phyloP scores from a whole-genome alignment of 2,329 filamentous ascomycete genomes.

The Aureobasidium sp. region DNA sequence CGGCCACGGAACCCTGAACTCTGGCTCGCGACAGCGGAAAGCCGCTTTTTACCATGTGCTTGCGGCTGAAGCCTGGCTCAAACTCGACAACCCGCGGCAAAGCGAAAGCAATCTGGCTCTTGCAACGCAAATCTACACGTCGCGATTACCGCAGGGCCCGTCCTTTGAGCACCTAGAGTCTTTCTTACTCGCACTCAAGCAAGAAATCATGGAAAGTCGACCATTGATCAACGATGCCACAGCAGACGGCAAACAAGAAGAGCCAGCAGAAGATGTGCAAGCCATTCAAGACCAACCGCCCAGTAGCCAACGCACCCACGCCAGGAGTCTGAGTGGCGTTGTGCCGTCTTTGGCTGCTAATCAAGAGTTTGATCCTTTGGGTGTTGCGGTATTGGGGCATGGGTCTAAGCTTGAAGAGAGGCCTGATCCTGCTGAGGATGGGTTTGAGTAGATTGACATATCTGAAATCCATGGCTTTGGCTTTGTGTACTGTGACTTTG shows the following conservation, averaged over 20 bases:
- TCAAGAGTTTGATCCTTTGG: conserved; percentile 27
- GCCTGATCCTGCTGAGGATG: conserved; percentile 11
- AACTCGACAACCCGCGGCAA: conserved; percentile 67
- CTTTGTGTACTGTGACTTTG: too few species aligned
- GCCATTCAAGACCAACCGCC: conserved; percentile 25
- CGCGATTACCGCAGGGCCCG: conserved; percentile 17
- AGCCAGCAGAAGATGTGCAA: conserved; percentile 28
- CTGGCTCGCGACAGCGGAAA: conserved; percentile 71
- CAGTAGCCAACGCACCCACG: conserved; percentile 29
- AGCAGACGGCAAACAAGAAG: conserved; percentile 35
- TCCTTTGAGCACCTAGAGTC: conserved; percentile 46
- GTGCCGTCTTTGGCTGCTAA: not conserved
- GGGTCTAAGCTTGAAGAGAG: not conserved
- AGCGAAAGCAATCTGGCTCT: conserved; percentile 71
- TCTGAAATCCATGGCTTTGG: too few species aligned
- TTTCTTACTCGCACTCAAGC: conserved; percentile 63
- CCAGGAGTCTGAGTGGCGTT: conserved; percentile 37
- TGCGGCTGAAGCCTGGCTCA: conserved; percentile 76
- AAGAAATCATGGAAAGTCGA: conserved; percentile 47
- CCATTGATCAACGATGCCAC: conserved; percentile 23
- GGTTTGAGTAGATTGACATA: conserved; percentile 13
- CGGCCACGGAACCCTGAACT: conserved; percentile 57
- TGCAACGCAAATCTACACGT: conserved; percentile 50
- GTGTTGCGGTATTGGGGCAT: conserved; percentile 21
- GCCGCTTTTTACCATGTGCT: conserved; percentile 84